Conservation (phyloP, 176 grass and related monocot species). For the Triticum urartu region DNA sequence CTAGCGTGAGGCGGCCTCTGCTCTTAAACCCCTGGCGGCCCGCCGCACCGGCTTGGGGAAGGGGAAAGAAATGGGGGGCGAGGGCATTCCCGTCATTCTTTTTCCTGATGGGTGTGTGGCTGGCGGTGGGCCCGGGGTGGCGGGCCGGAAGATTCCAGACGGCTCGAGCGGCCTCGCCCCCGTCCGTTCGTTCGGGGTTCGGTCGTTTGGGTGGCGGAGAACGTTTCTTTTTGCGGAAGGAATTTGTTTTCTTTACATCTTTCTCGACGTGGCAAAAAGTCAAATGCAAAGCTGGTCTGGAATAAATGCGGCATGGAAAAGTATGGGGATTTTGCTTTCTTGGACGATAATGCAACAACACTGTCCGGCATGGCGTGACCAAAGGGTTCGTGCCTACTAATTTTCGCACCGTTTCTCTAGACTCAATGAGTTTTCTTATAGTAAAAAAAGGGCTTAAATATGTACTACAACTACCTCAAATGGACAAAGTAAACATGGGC, state of each 20-base stretch:
- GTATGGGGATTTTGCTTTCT: neutral
- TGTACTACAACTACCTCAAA: too few relatives aligned
- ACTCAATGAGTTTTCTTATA: too few relatives aligned
- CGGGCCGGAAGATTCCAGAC: slow-evolving; percentile 28
- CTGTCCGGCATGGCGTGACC: too few relatives aligned
- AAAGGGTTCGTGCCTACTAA: too few relatives aligned
- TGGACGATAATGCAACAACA: neutral
- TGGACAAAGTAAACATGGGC: too few relatives aligned
- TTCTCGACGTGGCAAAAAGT: neutral
- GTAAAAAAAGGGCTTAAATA: too few relatives aligned
- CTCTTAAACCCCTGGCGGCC: slow-evolving; percentile 48
- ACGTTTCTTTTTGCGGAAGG: neutral
- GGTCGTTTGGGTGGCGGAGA: neutral
- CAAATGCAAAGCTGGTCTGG: neutral
- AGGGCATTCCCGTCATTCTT: slow-evolving; percentile 37
- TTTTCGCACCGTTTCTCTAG: too few relatives aligned
- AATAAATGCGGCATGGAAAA: too few relatives aligned
- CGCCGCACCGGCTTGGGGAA: slow-evolving; percentile 45
- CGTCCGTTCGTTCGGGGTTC: neutral
- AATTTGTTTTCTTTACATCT: neutral
- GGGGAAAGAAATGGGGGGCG: slow-evolving; percentile 52
- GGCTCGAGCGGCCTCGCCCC: neutral
- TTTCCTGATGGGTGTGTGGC: neutral
- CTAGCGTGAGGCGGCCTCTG: slow-evolving; percentile 32
- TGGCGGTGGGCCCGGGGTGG: slow-evolving; percentile 25